A percentile compares a stretch with the other conserved stretches of the same genome.
These are phyloP conservation scores for Botrytis squamosa DNA, from an alignment of 2,329 filamentous ascomycete genomes.

Conservation along the genomic window DNA sequence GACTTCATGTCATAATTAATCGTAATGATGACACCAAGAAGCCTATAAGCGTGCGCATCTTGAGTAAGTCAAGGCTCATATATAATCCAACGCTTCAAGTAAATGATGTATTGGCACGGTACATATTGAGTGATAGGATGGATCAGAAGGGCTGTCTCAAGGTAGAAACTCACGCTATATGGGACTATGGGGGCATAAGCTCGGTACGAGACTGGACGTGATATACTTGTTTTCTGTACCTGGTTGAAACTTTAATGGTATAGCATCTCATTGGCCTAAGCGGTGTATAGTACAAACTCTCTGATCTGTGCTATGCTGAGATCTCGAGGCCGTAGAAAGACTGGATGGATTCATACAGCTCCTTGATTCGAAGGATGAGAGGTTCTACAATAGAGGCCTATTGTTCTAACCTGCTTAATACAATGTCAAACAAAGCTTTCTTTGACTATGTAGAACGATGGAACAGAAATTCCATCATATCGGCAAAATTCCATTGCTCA, in stretches of 20 bases:
- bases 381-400: not conserved
- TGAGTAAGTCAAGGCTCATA: too few relatives aligned
- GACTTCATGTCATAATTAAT: not conserved
- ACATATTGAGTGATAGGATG: not conserved
- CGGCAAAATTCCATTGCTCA: not conserved
- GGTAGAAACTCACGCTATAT: not conserved
- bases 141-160: not conserved
- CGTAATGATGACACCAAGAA: not conserved
- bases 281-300: not conserved
- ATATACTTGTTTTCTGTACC: not conserved
- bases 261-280: not conserved
- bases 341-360: not conserved
- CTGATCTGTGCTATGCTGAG: too few relatives aligned
- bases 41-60: not conserved
- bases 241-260: not conserved
- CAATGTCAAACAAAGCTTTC: fast-evolving
- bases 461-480: not conserved
- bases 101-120: not conserved
- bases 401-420: not conserved
- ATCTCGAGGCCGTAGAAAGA: not conserved
- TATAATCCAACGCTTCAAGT: not conserved
- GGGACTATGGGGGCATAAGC: not conserved
- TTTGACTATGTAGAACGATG: not conserved
- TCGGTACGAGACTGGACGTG: not conserved
- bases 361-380: not conserved